Base-by-base conservation (phyloP, 805 yeast species). In the Candida montana region DNA sequence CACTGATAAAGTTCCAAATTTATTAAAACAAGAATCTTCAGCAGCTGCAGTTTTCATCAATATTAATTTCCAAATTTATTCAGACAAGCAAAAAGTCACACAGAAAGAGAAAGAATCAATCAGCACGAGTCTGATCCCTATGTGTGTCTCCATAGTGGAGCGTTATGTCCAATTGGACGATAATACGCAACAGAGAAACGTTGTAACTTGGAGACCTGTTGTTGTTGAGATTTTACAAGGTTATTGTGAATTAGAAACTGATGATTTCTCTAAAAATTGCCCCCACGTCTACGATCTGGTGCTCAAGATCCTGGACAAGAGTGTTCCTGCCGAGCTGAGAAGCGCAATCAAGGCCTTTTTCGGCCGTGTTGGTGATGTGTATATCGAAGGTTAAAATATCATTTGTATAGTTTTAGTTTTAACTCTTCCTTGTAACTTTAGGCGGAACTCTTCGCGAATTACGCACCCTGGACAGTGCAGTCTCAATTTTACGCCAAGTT, bases 131-230 rank as follows among this genome's bases (percentile, higher is more conserved):
- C 56, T 77, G 47, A 69, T 83, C 30, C 85, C 88, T 20, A 69
- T 89, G 55, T 84, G 95, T 54, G 77, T 74, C 8, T 70, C 76
- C 6, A 82, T 91, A 24, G 73, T 89, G 20, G 74, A 74, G 42
- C 77, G 90, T 46, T 90, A 79, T 59, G 73, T 80, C 26, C 70
- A 73, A 2, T 71, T 90, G 51, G 91, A 85, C 50, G 95, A 84
- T 48, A 68, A 67, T 40, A 63, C 77, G 6, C 91, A 85, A 61
- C 88, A 82, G 53, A 76, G 95, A 55, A 86, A 86, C 59, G 79
- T 91, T 33, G 71, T 76, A 15, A 81, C 95, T 4, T 83, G 97
- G 95, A 74, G 84, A 53, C 97, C 98, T 0, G 97, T 93, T 16
- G 88, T 91, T 31, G 83, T 86, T 27, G 95, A 85, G 58, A 83